A percentile compares a stretch with the other conserved stretches of the same genome.
phyloP scores from a whole-genome alignment of 345 rosid species.

The Rubroshorea leprosula region DNA sequence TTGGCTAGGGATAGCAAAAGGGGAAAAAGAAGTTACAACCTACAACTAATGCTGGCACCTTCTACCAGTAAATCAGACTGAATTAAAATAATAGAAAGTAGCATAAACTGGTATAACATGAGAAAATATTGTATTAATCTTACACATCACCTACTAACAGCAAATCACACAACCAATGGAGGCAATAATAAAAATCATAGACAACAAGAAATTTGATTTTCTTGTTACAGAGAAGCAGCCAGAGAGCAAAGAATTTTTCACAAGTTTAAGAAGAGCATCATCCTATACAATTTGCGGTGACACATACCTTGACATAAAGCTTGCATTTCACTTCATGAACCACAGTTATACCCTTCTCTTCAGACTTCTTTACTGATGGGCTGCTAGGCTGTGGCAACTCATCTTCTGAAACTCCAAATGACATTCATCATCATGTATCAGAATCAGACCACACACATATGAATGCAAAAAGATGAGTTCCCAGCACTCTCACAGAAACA shows the following conservation, averaged over 20 bases:
- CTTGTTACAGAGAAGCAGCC: too few species aligned
- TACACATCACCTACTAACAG: too few species aligned
- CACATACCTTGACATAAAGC: constrained; percentile 81
- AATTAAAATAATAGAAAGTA: neutral
- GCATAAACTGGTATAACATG: too few species aligned
- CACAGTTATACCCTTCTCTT: constrained; percentile 67
- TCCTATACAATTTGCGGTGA: neutral
- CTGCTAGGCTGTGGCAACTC: constrained; percentile 79
- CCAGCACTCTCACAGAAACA: neutral
- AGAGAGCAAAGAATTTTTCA: too few species aligned
- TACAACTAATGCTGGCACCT: constrained; percentile 8
- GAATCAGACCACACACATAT: neutral
- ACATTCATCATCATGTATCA: constrained; percentile 5
- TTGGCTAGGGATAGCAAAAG: constrained; percentile 45
- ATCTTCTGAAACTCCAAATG: constrained; percentile 43
- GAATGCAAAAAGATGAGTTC: too few species aligned
- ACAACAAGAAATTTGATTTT: too few species aligned
- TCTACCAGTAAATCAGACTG: constrained; percentile 8
- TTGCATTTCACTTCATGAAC: constrained; percentile 98
- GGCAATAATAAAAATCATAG: too few species aligned
- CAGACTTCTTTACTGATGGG: constrained; percentile 87
- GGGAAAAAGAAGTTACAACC: neutral
- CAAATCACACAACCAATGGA: too few species aligned
- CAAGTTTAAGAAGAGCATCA: neutral
- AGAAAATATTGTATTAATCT: too few species aligned